These are phyloP conservation scores for Coniella vitis DNA, from an alignment of 2,329 filamentous ascomycete genomes.

Conservation along the genomic window DNA sequence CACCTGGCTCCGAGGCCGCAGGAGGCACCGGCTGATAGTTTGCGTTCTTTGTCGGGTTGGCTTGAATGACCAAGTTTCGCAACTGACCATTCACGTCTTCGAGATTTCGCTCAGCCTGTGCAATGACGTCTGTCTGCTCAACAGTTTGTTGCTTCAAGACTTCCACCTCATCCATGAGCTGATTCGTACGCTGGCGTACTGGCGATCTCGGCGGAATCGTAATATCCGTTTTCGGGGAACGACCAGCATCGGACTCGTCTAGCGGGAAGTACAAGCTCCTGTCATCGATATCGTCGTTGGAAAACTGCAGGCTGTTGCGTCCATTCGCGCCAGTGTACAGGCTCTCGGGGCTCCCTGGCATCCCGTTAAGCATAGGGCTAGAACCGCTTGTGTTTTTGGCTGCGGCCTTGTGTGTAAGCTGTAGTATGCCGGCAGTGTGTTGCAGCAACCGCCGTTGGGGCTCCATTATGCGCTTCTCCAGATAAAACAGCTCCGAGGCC, in stretches of 20 bases:
- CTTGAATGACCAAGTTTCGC: constrained; percentile 12
- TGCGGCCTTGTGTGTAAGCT: constrained; percentile 78
- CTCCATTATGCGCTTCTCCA: constrained; percentile 71
- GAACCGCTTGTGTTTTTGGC: constrained; percentile 47
- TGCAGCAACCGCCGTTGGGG: constrained; percentile 71
- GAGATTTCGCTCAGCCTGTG: constrained; percentile 57
- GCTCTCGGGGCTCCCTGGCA: constrained; percentile 71
- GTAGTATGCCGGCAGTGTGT: constrained; percentile 87
- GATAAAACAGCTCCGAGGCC: constrained; percentile 67
- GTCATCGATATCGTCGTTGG: constrained; percentile 65
- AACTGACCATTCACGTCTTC: constrained; percentile 53
- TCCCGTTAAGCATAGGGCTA: constrained; percentile 42
- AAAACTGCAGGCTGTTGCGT: constrained; percentile 49
- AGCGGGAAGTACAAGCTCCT: constrained; percentile 64
- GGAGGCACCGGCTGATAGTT: constrained; percentile 38
- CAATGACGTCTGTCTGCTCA: constrained; percentile 43
- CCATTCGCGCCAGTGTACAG: constrained; percentile 62
- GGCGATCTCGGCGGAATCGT: constrained; percentile 54
- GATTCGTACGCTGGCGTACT: constrained; percentile 44
- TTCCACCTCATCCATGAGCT: constrained; percentile 38
- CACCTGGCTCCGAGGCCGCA: constrained; percentile 34
- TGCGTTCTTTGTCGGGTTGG: constrained; percentile 49
- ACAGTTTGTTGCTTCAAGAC: constrained; percentile 28
- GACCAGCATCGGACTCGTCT: constrained; percentile 52
- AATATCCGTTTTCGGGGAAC: constrained; percentile 37